Evolutionary conservation across 2,329 filamentous ascomycete species (phyloP), one percentile per base, ranked within the genome.

Genomic region (Paramyrothecium sp.): DNA sequence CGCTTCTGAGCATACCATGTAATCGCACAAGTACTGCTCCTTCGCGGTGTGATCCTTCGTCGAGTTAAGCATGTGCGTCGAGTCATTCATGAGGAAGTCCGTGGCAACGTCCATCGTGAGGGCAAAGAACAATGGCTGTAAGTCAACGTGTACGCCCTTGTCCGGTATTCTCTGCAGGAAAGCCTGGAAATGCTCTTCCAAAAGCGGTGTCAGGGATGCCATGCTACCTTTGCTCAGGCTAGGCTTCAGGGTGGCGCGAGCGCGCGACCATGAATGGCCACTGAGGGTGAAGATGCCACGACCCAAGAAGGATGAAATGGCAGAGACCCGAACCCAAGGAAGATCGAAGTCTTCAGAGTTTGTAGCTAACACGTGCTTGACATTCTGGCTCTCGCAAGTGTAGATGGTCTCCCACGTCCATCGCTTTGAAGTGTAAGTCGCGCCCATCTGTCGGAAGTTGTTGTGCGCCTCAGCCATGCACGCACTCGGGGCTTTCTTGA

Each of bases 351-450:
- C 80, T 2, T 74, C 67, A 58, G 83, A 85, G 20, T 79, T 77
- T 0, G 75, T 75, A 1, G 81, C 78, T 2, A 87, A 74, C 3
- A 86, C 73, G 1, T 82, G 77, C 61, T 85, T 81, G 53, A 86
- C 72, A 60, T 86, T 87, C 13, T 76, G 75, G 1, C 76, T 73
- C 22, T 85, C 82, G 46, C 72, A 71, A 1, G 72, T 74, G 48
- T 72, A 72, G 10, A 72, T 68, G 3, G 73, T 64, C 23, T 67
- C 60, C 66, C 67, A 71, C 0, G 71, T 67, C 67, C 68, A 71
- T 33, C 72, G 56, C 54, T 61, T 67, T 33, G 71, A 67, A 16
- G 66, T 63, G 44, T 73, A 73, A 3, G 72, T 75, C 10, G 63
- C 58, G 2, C 71, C 71, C 54, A 72, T 70, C 34, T 56, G 52